These are phyloP conservation scores for Corymbia calophylla DNA, from an alignment of 441 rosid species.

Conservation along the genomic window DNA sequence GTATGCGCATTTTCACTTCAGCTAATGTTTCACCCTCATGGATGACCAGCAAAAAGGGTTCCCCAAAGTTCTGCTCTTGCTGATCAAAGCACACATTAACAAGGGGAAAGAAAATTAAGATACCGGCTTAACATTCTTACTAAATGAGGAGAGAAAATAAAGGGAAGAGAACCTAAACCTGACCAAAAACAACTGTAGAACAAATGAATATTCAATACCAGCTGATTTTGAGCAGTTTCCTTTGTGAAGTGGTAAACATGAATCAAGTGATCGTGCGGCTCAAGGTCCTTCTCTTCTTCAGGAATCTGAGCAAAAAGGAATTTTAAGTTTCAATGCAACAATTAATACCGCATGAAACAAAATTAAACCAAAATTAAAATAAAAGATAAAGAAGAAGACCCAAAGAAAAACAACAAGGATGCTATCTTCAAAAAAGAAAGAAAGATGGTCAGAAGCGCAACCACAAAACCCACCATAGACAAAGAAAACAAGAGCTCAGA, in stretches of 20 bases:
- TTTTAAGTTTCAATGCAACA: neutral
- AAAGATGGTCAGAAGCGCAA: neutral
- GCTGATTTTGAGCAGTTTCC: slow-evolving; percentile 74
- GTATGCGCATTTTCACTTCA: slow-evolving; percentile 68
- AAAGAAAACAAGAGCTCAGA: neutral
- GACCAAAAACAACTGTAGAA: neutral
- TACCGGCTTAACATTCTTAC: neutral
- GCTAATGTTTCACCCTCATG: slow-evolving; percentile 87
- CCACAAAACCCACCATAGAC: neutral
- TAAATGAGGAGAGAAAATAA: slow-evolving; percentile 11
- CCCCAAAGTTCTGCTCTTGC: slow-evolving; percentile 93
- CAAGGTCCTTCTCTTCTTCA: slow-evolving; percentile 90
- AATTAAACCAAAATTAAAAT: neutral
- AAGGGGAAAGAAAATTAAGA: neutral
- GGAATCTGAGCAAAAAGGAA: slow-evolving; percentile 52
- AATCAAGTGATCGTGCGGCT: slow-evolving; percentile 78
- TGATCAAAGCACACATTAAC: slow-evolving; percentile 13
- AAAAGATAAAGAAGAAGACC: neutral
- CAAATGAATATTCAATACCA: slow-evolving; percentile 26
- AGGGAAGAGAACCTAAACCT: neutral
- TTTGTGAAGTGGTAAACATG: slow-evolving; percentile 89
- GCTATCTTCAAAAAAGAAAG: neutral
- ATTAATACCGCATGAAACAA: neutral
- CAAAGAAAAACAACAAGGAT: neutral
- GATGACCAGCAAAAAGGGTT: slow-evolving; percentile 91